Evolutionary conservation across 257 asterid genomes (phyloP), one percentile per base, ranked within the genome.

Genomic region (Capsicum pubescens): DNA sequence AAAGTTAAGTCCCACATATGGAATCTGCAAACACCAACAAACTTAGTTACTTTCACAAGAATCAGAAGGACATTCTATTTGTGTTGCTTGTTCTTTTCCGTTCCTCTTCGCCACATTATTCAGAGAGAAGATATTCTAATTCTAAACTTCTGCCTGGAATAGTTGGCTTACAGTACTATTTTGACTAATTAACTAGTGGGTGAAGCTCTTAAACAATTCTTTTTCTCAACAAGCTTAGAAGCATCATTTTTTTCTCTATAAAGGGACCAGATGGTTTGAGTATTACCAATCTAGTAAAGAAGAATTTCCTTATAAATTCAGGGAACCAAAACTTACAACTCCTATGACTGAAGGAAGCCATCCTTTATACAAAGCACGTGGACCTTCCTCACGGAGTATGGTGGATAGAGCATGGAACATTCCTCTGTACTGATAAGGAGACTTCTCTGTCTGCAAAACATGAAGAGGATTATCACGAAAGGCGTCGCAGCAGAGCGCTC

Each of bases 271-370:
- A 74, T 50, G 60, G 12, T 74, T 46, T 72, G 80, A 74, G 60
- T 12, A 21, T 50, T 74, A 52, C 11, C 60, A 74, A 74, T 21
- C 21, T 74, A 74, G 81, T 7, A 74, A 52, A 14, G 61, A 74
- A 21, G 16, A 4, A 14, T 70, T 70, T 42, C 15, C 81, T 74
- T 21, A 21, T 21, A 54, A 54, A 77, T 77, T 77, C 19, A 46
- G 60, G 61, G 72, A 68, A 76, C 64, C 48, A 81, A 87, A 84
- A 90, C 99, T 92, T 91, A 96, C 99, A 21, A 96, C 99, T 89
- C 99, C 99, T 71, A 96, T 96, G 77, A 96, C 98, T 80, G 98
- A 96, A 85, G 99, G 98, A 89, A 96, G 98, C 99, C 99, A 96
- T 46, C 99, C 99, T 94, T 92, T 96, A 87, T 96, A 96, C 86